Conservation (phyloP, 2,329 filamentous ascomycete genomes). For the Aspergillus aculeatinus region DNA sequence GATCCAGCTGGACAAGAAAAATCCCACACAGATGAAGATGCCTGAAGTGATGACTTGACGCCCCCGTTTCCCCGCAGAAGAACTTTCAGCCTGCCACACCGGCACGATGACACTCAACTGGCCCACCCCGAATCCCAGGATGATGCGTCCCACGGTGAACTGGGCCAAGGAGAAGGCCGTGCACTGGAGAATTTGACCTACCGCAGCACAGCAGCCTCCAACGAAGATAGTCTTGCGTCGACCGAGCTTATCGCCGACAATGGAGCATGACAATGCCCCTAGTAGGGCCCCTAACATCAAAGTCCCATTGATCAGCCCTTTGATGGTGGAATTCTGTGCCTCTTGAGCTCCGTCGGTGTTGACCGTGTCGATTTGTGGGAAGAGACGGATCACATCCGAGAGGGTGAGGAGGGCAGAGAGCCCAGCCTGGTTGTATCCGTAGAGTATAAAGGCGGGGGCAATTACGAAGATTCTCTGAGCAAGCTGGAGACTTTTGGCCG, state of each 20-base stretch:
- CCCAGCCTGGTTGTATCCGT: constrained; percentile 54
- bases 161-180: constrained; percentile 47
- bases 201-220: constrained; percentile 41
- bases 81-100: constrained; percentile 40
- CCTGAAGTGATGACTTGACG: constrained; percentile 26
- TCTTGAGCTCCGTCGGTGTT: constrained; percentile 43
- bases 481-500: no score
- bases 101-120: constrained; percentile 44
- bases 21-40: constrained; percentile 45
- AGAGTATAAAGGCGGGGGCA: constrained; percentile 46
- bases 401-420: constrained; percentile 24
- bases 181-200: constrained; percentile 48
- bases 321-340: constrained; percentile 45
- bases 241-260: constrained; percentile 48
- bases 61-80: constrained; percentile 17
- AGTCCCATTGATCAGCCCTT: constrained; percentile 24
- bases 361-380: constrained; percentile 52
- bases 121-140: constrained; percentile 47
- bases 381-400: constrained; percentile 39
- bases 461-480: constrained; percentile 6
- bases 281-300: constrained; percentile 51
- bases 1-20: constrained; percentile 47
- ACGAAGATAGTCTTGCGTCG: constrained; percentile 46
- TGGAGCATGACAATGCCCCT: constrained; percentile 47
- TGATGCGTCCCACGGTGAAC: constrained; percentile 47